Percentiles rank a stretch among this genome's conserved stretches.
These are phyloP conservation scores for Xylaria polymorpha DNA, from an alignment of 2,329 filamentous ascomycete genomes.

Conservation along the genomic window DNA sequence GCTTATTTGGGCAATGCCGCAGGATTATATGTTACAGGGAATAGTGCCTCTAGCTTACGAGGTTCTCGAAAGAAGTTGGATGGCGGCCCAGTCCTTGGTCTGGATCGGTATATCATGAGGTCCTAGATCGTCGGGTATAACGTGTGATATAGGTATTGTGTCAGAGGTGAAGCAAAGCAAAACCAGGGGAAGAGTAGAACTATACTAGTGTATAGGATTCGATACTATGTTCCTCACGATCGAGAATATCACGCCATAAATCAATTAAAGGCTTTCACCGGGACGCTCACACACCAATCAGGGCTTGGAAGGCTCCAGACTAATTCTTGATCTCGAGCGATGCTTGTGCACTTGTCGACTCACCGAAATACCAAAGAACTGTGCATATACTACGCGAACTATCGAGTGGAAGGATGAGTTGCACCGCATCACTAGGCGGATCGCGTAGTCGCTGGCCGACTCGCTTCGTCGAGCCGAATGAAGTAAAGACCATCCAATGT, in stretches of 20 bases:
- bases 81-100: background rate
- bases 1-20: conserved; percentile 15
- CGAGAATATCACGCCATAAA: conserved; percentile 20
- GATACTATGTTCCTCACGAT: background rate
- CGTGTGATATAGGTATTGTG: conserved; percentile 1
- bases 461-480: background rate
- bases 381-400: conserved; percentile 5
- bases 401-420: conserved; percentile 23
- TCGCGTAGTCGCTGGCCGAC: conserved; percentile 9
- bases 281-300: conserved; percentile 13
- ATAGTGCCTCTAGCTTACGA: background rate
- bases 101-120: background rate
- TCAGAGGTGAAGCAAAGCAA: conserved; percentile 5
- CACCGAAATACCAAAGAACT: conserved; percentile 17
- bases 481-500: conserved; percentile 5
- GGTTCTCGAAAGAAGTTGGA: background rate
- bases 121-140: background rate
- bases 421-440: conserved; percentile 24
- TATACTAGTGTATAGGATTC: background rate
- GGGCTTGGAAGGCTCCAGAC: conserved; percentile 1
- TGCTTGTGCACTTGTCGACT: conserved; percentile 3
- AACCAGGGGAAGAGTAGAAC: background rate
- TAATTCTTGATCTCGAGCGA: conserved; percentile 9
- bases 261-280: conserved; percentile 23
- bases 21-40: background rate